Percentiles rank a stretch among this genome's conserved stretches.
phyloP scores from a whole-genome alignment of 805 yeast species.

The Naumovozyma castellii region DNA sequence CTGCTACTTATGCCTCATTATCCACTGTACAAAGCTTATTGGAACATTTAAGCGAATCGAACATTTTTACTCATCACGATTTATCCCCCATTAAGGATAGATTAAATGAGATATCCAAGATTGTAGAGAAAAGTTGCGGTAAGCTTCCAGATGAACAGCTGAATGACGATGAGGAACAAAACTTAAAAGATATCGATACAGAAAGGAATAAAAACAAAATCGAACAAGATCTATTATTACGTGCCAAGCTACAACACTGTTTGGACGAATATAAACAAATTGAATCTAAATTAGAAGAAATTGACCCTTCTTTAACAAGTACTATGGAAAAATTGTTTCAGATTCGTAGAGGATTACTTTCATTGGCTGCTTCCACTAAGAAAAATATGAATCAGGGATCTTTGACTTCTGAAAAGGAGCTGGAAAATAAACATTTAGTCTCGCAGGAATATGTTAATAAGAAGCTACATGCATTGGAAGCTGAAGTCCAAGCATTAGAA shows the following conservation, averaged over 20 bases:
- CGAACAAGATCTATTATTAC: conserved; percentile 53
- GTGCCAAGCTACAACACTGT: conserved; percentile 59
- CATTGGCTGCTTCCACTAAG: conserved; percentile 36
- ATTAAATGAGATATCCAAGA: conserved; percentile 56
- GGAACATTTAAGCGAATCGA: conserved; percentile 72
- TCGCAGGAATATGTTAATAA: conserved; percentile 20
- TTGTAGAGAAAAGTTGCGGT: conserved; percentile 38
- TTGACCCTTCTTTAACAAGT: conserved; percentile 41
- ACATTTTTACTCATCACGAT: conserved; percentile 78
- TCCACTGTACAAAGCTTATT: conserved; percentile 78
- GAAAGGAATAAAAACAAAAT: conserved; percentile 35
- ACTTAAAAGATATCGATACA: conserved; percentile 13
- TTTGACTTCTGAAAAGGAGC: conserved; percentile 3
- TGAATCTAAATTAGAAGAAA: conserved; percentile 44
- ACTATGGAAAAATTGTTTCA: conserved; percentile 52
- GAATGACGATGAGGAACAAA: conserved; percentile 11
- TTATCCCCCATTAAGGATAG: conserved; percentile 67
- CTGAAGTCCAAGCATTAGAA: conserved; percentile 37
- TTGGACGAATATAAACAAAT: conserved; percentile 46
- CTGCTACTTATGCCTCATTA: conserved; percentile 86
- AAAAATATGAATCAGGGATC: conserved; percentile 11
- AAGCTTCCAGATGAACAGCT: conserved; percentile 7
- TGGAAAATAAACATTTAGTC: conserved; percentile 9
- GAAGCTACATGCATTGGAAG: conserved; percentile 28
- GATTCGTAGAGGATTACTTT: conserved; percentile 53